Evolutionary conservation across 768 basidiomycete genomes (phyloP).

Genomic region (Boletales sp.): DNA sequence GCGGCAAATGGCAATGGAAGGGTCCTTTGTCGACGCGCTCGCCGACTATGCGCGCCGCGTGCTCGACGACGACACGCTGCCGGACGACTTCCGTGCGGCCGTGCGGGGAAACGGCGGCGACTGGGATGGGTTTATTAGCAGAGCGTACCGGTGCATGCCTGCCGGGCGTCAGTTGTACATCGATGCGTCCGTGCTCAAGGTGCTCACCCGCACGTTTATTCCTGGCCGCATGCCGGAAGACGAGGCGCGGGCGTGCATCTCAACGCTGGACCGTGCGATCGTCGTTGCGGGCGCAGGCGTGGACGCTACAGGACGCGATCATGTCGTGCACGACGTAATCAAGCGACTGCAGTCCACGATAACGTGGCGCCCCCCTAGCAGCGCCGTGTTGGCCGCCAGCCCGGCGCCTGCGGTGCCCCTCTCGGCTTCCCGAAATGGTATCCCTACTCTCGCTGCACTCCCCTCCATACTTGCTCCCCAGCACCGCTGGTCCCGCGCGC

Average conservation of each 20-base stretch:
- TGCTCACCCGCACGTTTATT: slow-evolving; percentile 35
- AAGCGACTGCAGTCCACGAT: slow-evolving; percentile 48
- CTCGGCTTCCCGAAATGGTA: slow-evolving; percentile 16
- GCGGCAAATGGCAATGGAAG: slow-evolving; percentile 2
- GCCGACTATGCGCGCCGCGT: slow-evolving; percentile 13
- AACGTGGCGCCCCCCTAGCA: slow-evolving; percentile 3
- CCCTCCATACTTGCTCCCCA: slow-evolving; percentile 62
- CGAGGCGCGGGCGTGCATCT: slow-evolving; percentile 40
- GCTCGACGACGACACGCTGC: slow-evolving; percentile 3
- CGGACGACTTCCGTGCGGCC: slow-evolving; percentile 6
- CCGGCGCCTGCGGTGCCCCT: background rate
- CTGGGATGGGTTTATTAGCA: slow-evolving; percentile 39
- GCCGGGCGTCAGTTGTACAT: slow-evolving; percentile 66
- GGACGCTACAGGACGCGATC: slow-evolving; percentile 54
- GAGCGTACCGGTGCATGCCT: slow-evolving; percentile 38
- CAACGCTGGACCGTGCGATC: slow-evolving; percentile 71
- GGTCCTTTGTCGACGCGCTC: slow-evolving; percentile 1
- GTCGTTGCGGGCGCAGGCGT: slow-evolving; percentile 74
- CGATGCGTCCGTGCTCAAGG: slow-evolving; percentile 63
- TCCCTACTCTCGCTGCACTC: slow-evolving; percentile 42
- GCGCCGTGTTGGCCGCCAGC: slow-evolving; percentile 5
- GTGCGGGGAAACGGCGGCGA: background rate
- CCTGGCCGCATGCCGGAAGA: background rate
- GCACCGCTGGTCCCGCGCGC: slow-evolving; percentile 38
- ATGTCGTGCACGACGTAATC: slow-evolving; percentile 61